Percentiles rank a stretch among this genome's conserved stretches.
Conservation (phyloP, 164 flowering plant species). For the Aristolochia contorta region DNA sequence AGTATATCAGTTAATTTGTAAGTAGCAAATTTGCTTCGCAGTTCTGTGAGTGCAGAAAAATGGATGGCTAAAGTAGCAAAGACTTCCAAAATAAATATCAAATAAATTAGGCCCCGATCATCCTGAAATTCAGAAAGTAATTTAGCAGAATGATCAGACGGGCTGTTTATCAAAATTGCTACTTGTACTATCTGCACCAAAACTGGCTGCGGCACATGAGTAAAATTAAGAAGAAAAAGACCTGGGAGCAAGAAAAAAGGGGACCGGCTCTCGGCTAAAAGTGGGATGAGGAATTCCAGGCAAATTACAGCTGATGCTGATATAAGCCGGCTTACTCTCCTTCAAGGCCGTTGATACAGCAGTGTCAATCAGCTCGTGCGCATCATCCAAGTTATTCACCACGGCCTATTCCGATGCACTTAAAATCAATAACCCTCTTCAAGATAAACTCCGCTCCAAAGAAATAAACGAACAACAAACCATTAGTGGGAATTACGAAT, state of each 20-base stretch:
- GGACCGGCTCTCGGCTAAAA: constrained; percentile 69
- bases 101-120: too few species aligned
- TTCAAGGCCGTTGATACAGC: constrained; percentile 73
- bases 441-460: not conserved
- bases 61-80: too few species aligned
- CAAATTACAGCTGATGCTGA: constrained; percentile 74
- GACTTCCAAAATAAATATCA: too few species aligned
- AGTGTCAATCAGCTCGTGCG: constrained; percentile 76
- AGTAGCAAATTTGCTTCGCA: not conserved
- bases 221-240: constrained; percentile 9
- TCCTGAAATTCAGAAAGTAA: too few species aligned
- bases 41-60: too few species aligned
- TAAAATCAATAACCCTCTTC: not conserved
- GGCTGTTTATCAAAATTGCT: too few species aligned
- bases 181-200: too few species aligned
- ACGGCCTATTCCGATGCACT: constrained; percentile 33
- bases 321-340: constrained; percentile 91
- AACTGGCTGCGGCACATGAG: too few species aligned
- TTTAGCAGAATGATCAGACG: too few species aligned
- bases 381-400: constrained; percentile 82
- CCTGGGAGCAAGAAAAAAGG: constrained; percentile 60
- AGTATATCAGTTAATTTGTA: not conserved
- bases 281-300: constrained; percentile 71
- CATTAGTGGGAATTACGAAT: not conserved
- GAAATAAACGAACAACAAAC: not conserved